Base-by-base conservation (phyloP, 2,329 filamentous ascomycete genomes). In the Fusarium anguioides region DNA sequence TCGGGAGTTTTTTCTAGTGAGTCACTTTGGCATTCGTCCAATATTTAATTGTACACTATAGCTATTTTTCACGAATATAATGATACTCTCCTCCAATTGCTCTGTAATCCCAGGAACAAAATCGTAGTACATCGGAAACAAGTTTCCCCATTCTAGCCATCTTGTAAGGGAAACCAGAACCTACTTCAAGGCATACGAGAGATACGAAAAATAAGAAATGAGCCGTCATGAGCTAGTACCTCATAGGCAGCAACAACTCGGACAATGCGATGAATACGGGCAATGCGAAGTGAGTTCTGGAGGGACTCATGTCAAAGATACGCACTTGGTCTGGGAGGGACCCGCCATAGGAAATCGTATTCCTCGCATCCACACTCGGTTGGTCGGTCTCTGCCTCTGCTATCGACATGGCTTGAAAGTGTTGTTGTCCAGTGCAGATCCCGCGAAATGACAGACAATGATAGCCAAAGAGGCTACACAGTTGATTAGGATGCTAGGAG, bases 211-310 rank as follows among this genome's bases (percentile, higher is more conserved):
- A 23, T 6, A 24, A n/a, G 18, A 35, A 6, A 10, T 47, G 31
- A 55, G 42, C 40, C 24, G 29, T 10, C 31, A 45, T 44, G 24
- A 26, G 24, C n/a, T 40, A 8, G n/a, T 17, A 26, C 20, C 23
- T 10, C 15, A 18, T 26, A 33, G 55, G 46, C 39, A 50, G 10
- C n/a, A 35, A 9, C 12, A 15, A 14, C 36, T 18, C 12, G 6
- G 45, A 41, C 21, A 53, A 66, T n/a, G 41, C 56, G 68, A 70
- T 29, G 41, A 29, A 73, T 70, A 72, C 66, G 64, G 54, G 47
- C 52, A 54, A 71, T 41, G 41, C 50, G 57, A 69, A 60, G 64
- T 61, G 68, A 3, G 18, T 20, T 14, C 9, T 8, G n/a, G n/a
- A n/a, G n/a, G n/a, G n/a, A n/a, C n/a, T n/a, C n/a, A n/a, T 9